Evolutionary conservation across 1,284 basidiomycete genomes (phyloP), one percentile per base, ranked within the genome.

Genomic region (Apiotrichum mycotoxinovorans): DNA sequence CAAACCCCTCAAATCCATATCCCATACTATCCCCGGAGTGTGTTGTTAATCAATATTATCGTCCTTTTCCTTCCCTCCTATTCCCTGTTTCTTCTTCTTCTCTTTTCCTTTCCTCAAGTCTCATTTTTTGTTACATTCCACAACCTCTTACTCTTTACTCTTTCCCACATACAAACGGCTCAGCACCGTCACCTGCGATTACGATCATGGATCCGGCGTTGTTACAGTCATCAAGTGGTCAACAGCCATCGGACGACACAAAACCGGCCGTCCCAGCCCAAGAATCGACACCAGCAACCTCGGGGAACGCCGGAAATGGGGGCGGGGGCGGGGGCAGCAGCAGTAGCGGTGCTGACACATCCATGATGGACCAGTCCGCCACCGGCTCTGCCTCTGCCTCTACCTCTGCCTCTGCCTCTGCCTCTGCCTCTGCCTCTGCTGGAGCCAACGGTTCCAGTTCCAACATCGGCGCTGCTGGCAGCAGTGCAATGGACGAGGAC

Each of bases 161-260:
- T 17, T 30, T 12, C 30, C 30, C 5, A 12, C 30, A 41, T 30
- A 43, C n/a, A 30, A 27, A 30, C 12, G 33, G n/a, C 23, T 17
- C 23, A 15, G 14, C 11, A 14, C 14, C 46, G 27, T 41, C 51
- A 12, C 33, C 51, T 17, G 20, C 42, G n/a, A 22, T n/a, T 20
- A 18, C 43, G 25, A 56, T 23, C 26, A 65, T 65, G 63, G 58
- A 65, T 27, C 58, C 63, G 30, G 47, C 60, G 17, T 48, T 58
- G 3, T 34, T 65, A 9, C 60, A 65, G 52, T 43, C 52, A 5
- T 2, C 43, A 8, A 30, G 46, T 11, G 33, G 46, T 4, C 44
- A 46, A 22, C 46, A 48, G 34, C 22, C 58, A 23, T 26, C 50
- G 20, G 45, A 44, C 15, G 57, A 63, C 27, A 30, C 41, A 52